Conservation (phyloP, 108 stramenopile species). For the Cyclotella sp. region DNA sequence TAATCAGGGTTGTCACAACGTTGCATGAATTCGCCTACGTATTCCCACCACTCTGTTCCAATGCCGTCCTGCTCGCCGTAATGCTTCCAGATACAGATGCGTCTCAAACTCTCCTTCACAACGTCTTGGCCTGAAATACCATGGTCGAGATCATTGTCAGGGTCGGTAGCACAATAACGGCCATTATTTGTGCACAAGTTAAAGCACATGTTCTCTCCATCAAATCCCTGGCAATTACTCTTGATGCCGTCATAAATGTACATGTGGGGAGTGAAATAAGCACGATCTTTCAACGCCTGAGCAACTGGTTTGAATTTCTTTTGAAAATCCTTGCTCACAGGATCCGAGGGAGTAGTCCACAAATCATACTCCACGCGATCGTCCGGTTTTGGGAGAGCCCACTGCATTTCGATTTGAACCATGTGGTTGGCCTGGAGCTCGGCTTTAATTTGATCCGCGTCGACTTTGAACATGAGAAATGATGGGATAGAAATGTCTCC, state of each 20-base stretch:
- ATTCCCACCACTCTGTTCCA: conserved; percentile 90
- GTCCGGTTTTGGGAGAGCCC: conserved; percentile 84
- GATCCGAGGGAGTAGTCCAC: conserved; percentile 86
- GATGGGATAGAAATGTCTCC: conserved; percentile 91
- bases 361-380: conserved; percentile 88
- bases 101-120: conserved; percentile 87
- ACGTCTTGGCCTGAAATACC: conserved; percentile 94
- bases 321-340: conserved; percentile 65
- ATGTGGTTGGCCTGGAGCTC: conserved; percentile 59
- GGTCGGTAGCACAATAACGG: conserved; percentile 94
- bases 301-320: conserved; percentile 79
- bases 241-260: conserved; percentile 87
- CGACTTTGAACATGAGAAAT: conserved; percentile 88
- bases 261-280: conserved; percentile 90
- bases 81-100: conserved; percentile 91
- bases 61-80: conserved; percentile 86
- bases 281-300: conserved; percentile 65
- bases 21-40: conserved; percentile 76
- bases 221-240: conserved; percentile 59
- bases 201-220: conserved; percentile 63
- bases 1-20: conserved; percentile 70
- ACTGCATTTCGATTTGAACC: conserved; percentile 85
- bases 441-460: conserved; percentile 64
- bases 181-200: conserved; percentile 94
- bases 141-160: conserved; percentile 87